Evolutionary conservation across 1,139 yeast genomes (phyloP).

Genomic region (Blastobotrys proliferans): DNA sequence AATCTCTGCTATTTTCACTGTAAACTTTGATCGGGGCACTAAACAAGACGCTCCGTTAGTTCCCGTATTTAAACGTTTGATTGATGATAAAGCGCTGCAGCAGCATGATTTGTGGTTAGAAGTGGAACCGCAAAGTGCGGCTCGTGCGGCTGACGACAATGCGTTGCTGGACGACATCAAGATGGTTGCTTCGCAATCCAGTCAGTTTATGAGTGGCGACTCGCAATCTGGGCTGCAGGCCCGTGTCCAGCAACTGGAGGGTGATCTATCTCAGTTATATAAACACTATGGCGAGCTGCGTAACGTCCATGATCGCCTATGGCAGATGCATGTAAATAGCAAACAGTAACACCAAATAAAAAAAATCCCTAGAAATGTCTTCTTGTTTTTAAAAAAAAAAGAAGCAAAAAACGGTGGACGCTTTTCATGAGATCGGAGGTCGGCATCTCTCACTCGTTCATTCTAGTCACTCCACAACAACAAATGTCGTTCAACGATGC

Average conservation of each 20-base stretch:
- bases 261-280: constrained; percentile 25
- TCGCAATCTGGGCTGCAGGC: constrained; percentile 24
- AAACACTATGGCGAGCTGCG: constrained; percentile 23
- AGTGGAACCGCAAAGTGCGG: constrained; percentile 10
- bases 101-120: constrained; percentile 25
- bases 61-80: constrained; percentile 29
- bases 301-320: constrained; percentile 27
- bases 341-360: not conserved
- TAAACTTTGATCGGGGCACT: constrained; percentile 1
- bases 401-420: not conserved
- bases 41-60: constrained; percentile 5
- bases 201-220: constrained; percentile 18
- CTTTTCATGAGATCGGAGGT: not conserved
- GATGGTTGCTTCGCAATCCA: constrained; percentile 17
- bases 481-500: not conserved
- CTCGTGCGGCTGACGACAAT: not conserved
- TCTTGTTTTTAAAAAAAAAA: constrained; percentile 1
- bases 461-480: no score
- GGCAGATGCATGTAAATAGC: constrained; percentile 24
- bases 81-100: constrained; percentile 20
- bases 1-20: constrained; percentile 16
- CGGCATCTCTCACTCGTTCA: no score
- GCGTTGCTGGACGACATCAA: constrained; percentile 11
- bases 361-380: no score
- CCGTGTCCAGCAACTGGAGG: constrained; percentile 24